Conservation (phyloP, 768 basidiomycete genomes). For the Lyophyllum shimeji region DNA sequence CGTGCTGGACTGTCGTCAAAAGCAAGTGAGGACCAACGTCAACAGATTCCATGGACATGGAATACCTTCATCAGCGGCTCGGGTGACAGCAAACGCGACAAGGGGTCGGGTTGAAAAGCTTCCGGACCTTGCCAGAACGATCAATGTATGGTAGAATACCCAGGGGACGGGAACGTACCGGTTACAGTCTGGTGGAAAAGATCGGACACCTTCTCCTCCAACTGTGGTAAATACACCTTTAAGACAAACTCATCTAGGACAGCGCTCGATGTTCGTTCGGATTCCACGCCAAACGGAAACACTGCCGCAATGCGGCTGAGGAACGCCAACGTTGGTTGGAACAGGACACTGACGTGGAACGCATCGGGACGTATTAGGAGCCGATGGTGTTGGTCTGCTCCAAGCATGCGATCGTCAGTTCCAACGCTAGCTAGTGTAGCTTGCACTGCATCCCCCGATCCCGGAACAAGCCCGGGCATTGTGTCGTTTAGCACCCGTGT, state of each 20-base stretch:
- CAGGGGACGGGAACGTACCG: conserved; percentile 37
- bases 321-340: conserved; percentile 89
- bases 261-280: conserved; percentile 61
- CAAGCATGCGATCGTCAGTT: conserved; percentile 72
- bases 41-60: neutral
- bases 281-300: conserved; percentile 72
- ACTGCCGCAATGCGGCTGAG: conserved; percentile 69
- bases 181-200: conserved; percentile 86
- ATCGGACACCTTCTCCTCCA: conserved; percentile 90
- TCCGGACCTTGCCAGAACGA: conserved; percentile 57
- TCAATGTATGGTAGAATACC: neutral
- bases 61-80: conserved; percentile 84
- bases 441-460: conserved; percentile 63
- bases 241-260: conserved; percentile 92
- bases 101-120: conserved; percentile 82
- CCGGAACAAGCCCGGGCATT: conserved; percentile 90
- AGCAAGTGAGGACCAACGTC: neutral
- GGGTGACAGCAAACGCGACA: conserved; percentile 59
- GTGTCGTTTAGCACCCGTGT: conserved; percentile 82
- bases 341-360: conserved; percentile 93
- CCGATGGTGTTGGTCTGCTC: conserved; percentile 78
- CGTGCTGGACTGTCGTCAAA: conserved; percentile 61
- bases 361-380: conserved; percentile 87
- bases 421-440: conserved; percentile 58
- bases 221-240: conserved; percentile 88